Evolutionary conservation across 495 filamentous ascomycete genomes (phyloP).

Genomic region (Lasiosphaeria miniovina): DNA sequence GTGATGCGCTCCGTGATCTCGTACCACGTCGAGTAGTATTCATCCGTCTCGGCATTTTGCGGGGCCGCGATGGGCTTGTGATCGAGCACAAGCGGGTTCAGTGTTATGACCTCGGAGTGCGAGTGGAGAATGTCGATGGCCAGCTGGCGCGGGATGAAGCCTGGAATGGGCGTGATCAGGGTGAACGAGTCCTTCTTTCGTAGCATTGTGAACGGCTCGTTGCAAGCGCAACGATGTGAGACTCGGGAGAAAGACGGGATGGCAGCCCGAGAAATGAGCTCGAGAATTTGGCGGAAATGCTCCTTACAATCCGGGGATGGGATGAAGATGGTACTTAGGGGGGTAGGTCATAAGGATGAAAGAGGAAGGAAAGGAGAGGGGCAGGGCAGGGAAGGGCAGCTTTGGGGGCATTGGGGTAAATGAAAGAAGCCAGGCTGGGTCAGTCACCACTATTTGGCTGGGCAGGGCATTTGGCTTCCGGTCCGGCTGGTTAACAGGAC

Average conservation of each 20-base stretch:
- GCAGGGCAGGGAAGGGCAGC: background rate
- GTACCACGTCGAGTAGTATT: conserved; percentile 72
- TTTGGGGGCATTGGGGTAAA: conserved; percentile 5
- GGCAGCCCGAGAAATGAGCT: background rate
- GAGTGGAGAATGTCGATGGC: conserved; percentile 47
- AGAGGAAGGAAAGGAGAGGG: background rate
- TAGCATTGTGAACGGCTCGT: conserved; percentile 33
- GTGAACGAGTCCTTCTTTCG: conserved; percentile 50
- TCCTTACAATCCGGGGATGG: background rate
- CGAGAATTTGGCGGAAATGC: background rate
- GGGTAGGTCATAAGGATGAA: background rate
- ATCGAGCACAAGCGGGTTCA: conserved; percentile 71
- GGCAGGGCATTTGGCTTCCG: background rate
- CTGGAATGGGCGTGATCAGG: conserved; percentile 47
- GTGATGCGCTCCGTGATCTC: conserved; percentile 60
- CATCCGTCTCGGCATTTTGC: conserved; percentile 61
- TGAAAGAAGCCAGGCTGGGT: background rate
- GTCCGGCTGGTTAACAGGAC: background rate
- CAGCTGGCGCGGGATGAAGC: conserved; percentile 47
- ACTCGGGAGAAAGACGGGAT: background rate
- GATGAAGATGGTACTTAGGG: too few relatives aligned
- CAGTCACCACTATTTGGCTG: background rate
- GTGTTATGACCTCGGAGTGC: conserved; percentile 69
- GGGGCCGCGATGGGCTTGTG: conserved; percentile 62
- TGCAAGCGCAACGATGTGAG: background rate